These are phyloP conservation scores for Larix sibirica DNA, from an alignment of 83 land plant species.

Conservation along the genomic window DNA sequence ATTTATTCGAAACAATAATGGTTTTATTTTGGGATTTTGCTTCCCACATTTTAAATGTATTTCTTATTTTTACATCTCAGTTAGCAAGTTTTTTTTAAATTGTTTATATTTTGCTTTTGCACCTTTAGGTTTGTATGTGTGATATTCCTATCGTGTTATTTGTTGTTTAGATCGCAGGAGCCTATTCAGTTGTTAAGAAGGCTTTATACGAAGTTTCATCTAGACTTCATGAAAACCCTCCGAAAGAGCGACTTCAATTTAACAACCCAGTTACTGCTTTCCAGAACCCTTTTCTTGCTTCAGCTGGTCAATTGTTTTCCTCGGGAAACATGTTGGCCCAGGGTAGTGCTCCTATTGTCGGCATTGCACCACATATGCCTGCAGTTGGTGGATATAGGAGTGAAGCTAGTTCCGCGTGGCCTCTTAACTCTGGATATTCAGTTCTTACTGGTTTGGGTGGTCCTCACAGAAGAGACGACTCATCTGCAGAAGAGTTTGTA, in stretches of 20 bases:
- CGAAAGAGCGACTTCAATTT: slow-evolving; percentile 55
- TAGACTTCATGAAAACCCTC: slow-evolving; percentile 71
- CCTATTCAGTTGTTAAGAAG: slow-evolving; percentile 52
- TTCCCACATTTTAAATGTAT: too few relatives aligned
- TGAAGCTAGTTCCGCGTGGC: slow-evolving; percentile 51
- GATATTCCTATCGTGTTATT: background rate
- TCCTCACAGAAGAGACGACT: slow-evolving; percentile 38
- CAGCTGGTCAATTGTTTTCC: slow-evolving; percentile 28
- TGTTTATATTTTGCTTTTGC: too few relatives aligned
- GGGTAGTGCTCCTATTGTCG: slow-evolving; percentile 46
- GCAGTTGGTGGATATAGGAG: slow-evolving; percentile 67
- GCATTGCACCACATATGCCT: slow-evolving; percentile 43
- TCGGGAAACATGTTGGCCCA: slow-evolving; percentile 22
- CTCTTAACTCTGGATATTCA: slow-evolving; percentile 13
- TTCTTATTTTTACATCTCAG: too few relatives aligned
- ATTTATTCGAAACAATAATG: background rate
- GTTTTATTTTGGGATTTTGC: too few relatives aligned
- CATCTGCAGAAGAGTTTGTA: slow-evolving; percentile 58
- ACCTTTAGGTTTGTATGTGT: background rate
- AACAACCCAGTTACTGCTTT: slow-evolving; percentile 29
- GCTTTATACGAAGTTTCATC: slow-evolving; percentile 58
- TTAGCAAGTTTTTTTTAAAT: too few relatives aligned
- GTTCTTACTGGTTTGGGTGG: slow-evolving; percentile 18
- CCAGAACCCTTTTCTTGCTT: slow-evolving; percentile 18
- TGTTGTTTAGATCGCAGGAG: slow-evolving; percentile 55